Evolutionary conservation across 1,139 yeast genomes (phyloP).

Genomic region (Suhomyces bolitotheri): DNA sequence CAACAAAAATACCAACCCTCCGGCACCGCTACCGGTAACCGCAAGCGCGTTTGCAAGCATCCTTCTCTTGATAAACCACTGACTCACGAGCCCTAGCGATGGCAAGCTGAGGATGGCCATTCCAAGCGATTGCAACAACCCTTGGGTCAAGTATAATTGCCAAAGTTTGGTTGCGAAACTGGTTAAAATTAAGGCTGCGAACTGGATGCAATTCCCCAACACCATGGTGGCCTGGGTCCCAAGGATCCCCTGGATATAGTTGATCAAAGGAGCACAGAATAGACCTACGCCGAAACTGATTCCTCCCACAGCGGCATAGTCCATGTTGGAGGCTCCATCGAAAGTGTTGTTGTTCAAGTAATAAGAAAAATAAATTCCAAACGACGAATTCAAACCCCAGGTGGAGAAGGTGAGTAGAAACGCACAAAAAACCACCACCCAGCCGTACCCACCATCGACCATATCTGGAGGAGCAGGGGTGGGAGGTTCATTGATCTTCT

Average conservation of each 20-base stretch:
- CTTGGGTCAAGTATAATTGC: slow-evolving; percentile 69
- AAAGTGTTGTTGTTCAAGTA: slow-evolving; percentile 49
- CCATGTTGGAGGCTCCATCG: slow-evolving; percentile 57
- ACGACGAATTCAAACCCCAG: slow-evolving; percentile 75
- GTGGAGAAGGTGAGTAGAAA: slow-evolving; percentile 50
- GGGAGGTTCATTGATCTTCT: neutral
- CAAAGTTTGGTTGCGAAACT: slow-evolving; percentile 60
- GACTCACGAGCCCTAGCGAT: slow-evolving; percentile 23
- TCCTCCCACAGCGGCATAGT: slow-evolving; percentile 72
- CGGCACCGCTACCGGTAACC: slow-evolving; percentile 62
- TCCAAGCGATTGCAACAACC: slow-evolving; percentile 58
- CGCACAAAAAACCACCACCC: slow-evolving; percentile 62
- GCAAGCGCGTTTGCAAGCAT: slow-evolving; percentile 62
- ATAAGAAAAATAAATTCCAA: slow-evolving; percentile 64
- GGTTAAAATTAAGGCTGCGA: slow-evolving; percentile 55
- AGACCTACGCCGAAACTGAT: slow-evolving; percentile 61
- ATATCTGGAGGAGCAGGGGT: slow-evolving; percentile 2
- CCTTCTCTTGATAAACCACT: slow-evolving; percentile 57
- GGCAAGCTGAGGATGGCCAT: slow-evolving; percentile 56
- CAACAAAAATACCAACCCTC: slow-evolving; percentile 57
- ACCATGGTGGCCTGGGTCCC: slow-evolving; percentile 20
- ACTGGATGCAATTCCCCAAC: slow-evolving; percentile 30
- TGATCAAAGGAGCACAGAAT: slow-evolving; percentile 53
- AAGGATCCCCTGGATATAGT: slow-evolving; percentile 16
- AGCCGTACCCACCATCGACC: slow-evolving; percentile 65